Conservation (phyloP, 495 filamentous ascomycete species). For the Tuber microsphaerosporum region DNA sequence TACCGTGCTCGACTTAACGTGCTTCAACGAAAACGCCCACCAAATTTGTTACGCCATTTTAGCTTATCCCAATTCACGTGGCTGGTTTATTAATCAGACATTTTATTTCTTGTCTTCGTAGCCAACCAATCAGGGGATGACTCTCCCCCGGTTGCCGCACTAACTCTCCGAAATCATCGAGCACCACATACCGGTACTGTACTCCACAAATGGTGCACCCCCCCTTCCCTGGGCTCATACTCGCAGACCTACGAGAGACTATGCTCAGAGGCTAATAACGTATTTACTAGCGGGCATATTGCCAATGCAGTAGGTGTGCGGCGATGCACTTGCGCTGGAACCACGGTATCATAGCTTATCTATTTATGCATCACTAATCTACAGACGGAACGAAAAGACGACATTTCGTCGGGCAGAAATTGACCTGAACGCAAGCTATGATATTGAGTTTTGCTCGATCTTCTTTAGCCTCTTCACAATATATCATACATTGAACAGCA, state of each 20-base stretch:
- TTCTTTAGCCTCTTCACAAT: neutral
- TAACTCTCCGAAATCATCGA: neutral
- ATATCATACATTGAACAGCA: neutral
- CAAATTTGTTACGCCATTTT: neutral
- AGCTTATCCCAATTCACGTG: neutral
- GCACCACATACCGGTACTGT: neutral
- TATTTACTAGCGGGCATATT: neutral
- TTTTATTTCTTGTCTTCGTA: neutral
- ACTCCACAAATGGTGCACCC: neutral
- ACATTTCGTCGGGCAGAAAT: too few relatives aligned
- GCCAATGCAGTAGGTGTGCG: neutral
- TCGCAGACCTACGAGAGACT: neutral
- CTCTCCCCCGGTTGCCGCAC: neutral
- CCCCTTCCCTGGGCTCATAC: neutral
- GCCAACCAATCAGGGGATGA: neutral
- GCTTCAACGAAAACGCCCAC: neutral
- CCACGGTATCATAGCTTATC: neutral
- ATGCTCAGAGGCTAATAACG: too few relatives aligned
- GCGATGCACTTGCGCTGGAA: neutral
- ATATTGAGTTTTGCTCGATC: too few relatives aligned
- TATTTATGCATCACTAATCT: neutral
- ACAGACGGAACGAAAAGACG: neutral
- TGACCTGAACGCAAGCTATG: too few relatives aligned
- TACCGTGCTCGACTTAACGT: neutral
- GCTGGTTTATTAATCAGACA: neutral